Evolutionary conservation across 495 filamentous ascomycete species (phyloP), one percentile per base, ranked within the genome.

Genomic region (Aspergillus heteromorphus): DNA sequence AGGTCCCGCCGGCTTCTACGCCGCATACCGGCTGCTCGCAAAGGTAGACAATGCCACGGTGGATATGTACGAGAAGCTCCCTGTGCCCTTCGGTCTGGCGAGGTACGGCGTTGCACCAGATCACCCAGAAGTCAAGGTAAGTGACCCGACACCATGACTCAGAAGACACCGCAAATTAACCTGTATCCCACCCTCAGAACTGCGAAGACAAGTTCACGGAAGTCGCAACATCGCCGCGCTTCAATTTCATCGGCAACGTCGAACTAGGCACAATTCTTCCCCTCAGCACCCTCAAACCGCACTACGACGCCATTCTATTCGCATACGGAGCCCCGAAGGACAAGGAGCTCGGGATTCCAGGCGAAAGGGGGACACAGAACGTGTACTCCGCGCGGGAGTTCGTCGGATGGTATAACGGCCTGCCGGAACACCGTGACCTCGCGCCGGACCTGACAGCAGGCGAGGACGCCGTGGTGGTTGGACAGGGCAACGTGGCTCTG

Each of bases 341-440:
- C 69, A 82, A 84, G 53, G 81, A 74, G 10, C 76, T 98, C 0
- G 83, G 80, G 0, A 88, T 98, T 40, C 84, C 87, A 0, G 89
- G 92, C n/a, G 93, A 98, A 62, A 73, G 84, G 9, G 68, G 67
- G 13, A 59, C 89, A 30, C 73, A 74, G 10, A 89, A 89, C 38
- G 84, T 98, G 31, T 86, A 89, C 70, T 96, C 91, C 14, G 93
- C 93, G 3, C 82, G 93, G 6, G 87, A 89, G 47, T 98, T 97
- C 69, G 95, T 98, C 6, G 93, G 92, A 14, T 98, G 93, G 93
- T 98, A 98, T 70, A 97, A 97, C 65, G 92, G 95, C 16, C 78
- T 96, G 0, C 95, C 93, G 0, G 87, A 95, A 62, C 87, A 88
- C 65, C 80, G 87, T 20, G 67, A 82, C 59, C 71, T 96, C n/a